Percentiles rank a stretch among this genome's conserved stretches.
phyloP scores from a whole-genome alignment of 306 rosid species.

The Rosa persica region DNA sequence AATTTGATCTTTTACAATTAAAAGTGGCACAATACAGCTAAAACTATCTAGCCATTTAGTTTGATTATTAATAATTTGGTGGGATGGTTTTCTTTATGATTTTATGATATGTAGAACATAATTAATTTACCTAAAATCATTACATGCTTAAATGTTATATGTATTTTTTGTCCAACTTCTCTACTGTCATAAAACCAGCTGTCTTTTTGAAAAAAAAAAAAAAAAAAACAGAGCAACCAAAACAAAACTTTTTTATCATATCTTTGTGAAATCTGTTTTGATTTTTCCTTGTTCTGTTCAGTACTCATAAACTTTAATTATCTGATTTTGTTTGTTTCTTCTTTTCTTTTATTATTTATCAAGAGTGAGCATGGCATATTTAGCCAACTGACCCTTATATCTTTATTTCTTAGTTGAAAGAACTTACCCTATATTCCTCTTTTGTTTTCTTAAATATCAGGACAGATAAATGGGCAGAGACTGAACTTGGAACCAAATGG shows the following conservation, averaged over 20 bases:
- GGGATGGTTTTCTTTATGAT: not conserved
- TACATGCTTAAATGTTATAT: not conserved
- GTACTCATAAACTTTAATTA: not conserved
- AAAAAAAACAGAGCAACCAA: not conserved
- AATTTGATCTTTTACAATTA: not conserved
- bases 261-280: not conserved
- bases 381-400: not conserved
- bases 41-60: not conserved
- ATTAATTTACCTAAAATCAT: not conserved
- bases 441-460: constrained; percentile 38
- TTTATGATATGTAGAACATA: not conserved
- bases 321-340: not conserved
- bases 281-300: not conserved
- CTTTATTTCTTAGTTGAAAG: not conserved
- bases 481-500: constrained; percentile 95
- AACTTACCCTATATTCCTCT: not conserved
- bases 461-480: constrained; percentile 99
- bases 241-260: not conserved
- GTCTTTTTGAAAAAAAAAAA: no score
- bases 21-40: not conserved
- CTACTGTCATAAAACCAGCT: not conserved
- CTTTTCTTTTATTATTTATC: not conserved
- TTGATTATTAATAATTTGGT: not conserved
- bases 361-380: not conserved
- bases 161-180: no score